Evolutionary conservation across 2,329 filamentous ascomycete species (phyloP).

Genomic region (Scedosporium dehoogii): DNA sequence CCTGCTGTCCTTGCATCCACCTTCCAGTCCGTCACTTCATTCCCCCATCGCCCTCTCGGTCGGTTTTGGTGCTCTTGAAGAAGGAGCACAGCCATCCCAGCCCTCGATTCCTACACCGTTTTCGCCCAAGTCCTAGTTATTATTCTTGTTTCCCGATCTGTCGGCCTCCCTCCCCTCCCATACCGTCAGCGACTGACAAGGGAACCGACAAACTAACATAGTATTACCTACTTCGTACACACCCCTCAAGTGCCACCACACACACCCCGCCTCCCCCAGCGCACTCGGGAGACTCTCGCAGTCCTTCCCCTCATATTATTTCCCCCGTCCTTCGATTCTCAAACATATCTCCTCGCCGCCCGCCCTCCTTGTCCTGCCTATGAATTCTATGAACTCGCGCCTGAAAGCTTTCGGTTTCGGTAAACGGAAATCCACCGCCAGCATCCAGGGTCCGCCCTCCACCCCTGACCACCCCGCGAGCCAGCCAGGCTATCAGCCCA

Average conservation of each 20-base stretch:
- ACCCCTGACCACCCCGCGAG: slow-evolving; percentile 5
- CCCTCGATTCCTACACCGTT: too few species aligned
- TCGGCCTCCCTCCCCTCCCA: neutral
- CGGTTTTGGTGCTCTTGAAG: neutral
- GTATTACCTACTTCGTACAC: neutral
- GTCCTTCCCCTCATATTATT: neutral
- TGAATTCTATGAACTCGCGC: slow-evolving; percentile 73
- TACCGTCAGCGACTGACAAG: neutral
- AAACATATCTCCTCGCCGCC: neutral
- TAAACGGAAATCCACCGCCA: slow-evolving; percentile 64
- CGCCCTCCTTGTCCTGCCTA: slow-evolving; percentile 20
- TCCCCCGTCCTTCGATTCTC: slow-evolving; percentile 1
- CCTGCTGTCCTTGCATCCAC: neutral
- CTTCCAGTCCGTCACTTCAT: neutral
- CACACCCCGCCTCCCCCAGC: neutral
- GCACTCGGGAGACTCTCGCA: neutral
- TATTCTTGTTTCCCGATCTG: neutral
- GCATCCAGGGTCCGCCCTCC: slow-evolving; percentile 31
- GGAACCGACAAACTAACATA: neutral
- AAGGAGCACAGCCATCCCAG: neutral
- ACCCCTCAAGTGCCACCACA: neutral
- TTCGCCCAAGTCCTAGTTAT: too few species aligned
- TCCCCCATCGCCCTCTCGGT: neutral
- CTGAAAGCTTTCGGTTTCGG: slow-evolving; percentile 73
- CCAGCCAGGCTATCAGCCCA: slow-evolving; percentile 4